phyloP scores from a whole-genome alignment of 2,329 filamentous ascomycete species.

The Nigrospora oryzae region DNA sequence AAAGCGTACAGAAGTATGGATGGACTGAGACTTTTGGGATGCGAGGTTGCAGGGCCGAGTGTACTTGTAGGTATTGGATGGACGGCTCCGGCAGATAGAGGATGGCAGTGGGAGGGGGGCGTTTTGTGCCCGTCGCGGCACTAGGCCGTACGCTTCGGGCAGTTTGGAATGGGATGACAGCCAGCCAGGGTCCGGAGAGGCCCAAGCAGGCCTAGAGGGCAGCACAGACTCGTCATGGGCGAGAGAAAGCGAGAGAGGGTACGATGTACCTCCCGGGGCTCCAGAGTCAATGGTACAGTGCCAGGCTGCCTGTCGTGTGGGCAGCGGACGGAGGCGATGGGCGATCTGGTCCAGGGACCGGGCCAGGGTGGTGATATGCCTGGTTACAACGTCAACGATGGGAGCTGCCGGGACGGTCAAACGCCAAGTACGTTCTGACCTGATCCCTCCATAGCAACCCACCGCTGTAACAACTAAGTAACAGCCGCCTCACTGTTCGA shows the following conservation, averaged over 20 bases:
- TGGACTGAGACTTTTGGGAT: background rate
- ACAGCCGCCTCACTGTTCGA: too few species aligned
- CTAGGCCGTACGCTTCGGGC: conserved; percentile 20
- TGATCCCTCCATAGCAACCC: too few species aligned
- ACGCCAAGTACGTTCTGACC: background rate
- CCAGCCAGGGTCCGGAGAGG: conserved; percentile 12
- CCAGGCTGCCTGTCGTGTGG: conserved; percentile 25
- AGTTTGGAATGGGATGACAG: conserved; percentile 14
- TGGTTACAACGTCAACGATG: background rate
- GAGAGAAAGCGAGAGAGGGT: too few species aligned
- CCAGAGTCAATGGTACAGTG: conserved; percentile 18
- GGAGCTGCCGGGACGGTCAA: conserved; percentile 1
- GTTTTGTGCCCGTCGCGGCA: conserved; percentile 20
- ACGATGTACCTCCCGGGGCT: too few species aligned
- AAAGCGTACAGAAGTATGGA: conserved; percentile 8
- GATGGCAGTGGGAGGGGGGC: conserved; percentile 19
- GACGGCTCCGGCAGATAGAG: conserved; percentile 21
- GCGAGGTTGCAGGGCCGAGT: conserved; percentile 23
- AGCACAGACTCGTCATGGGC: background rate
- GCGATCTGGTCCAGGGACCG: conserved; percentile 22
- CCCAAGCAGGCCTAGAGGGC: conserved; percentile 13
- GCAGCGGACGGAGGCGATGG: conserved; percentile 32
- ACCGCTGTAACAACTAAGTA: too few species aligned
- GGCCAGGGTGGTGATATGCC: conserved; percentile 1
- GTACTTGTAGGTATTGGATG: conserved; percentile 23